Evolutionary conservation across 345 rosid genomes (phyloP), one percentile per base, ranked within the genome.

Genomic region (Crucihimalaya himalaica): DNA sequence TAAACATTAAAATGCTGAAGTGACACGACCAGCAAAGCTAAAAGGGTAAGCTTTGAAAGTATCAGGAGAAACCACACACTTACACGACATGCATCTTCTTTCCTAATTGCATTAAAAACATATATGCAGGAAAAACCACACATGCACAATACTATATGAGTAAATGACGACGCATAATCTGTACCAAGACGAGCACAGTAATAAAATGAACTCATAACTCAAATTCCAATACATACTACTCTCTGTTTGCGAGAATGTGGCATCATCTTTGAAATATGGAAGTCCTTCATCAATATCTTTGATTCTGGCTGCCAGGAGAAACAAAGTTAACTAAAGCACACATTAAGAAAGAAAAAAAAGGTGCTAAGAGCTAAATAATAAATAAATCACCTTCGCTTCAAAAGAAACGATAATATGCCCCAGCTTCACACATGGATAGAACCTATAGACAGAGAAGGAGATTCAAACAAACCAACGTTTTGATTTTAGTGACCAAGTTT

Each of bases 381-480:
- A 34, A 52, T 8, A 71, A 65, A 68, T 70, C 79, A 94, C 98
- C 92, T 88, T 75, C 6, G 83, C 85, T 75, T 89, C 97, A 64
- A 83, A 81, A 67, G 81, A 78, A 73, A 82, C 71, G 57, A 94
- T 82, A 68, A 85, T 72, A 29, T 86, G 66, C 54, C 92, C 90
- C 83, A 86, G 79, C 78, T 76, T 89, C 90, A 88, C 60, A 28
- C 57, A 68, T 18, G 98, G 97, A 82, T 89, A 91, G 86, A 82
- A 91, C 83, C 97, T 93, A 75, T 21, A 81, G 23, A 68, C 7
- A 79, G 54, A 45, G 42, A 61, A 54, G 25, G 45, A 61, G 59
- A 29, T 11, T 57, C 27, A 66, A 58, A 27, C 25, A 57, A 32
- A 60, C 55, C 25, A 51, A 39, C 2, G 20, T 29, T 48, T 16